phyloP scores from a whole-genome alignment of 768 basidiomycete species.

The Harrya chromipes region DNA sequence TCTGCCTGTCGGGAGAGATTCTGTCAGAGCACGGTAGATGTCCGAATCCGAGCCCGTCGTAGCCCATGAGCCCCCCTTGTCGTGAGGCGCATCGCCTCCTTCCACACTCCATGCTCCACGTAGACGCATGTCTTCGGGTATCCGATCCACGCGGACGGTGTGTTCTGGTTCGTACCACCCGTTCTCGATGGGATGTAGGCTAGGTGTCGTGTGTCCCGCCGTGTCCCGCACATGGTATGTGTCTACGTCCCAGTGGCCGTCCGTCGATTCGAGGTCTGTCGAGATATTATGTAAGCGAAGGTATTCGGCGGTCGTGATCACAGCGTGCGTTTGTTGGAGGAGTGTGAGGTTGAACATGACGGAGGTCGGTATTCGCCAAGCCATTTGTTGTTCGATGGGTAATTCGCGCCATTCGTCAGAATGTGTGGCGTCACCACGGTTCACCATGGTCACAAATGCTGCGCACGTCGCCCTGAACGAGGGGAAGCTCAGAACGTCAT shows the following conservation, averaged over 20 bases:
- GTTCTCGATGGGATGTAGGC: slow-evolving; percentile 36
- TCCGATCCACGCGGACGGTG: slow-evolving; percentile 36
- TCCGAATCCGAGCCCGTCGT: slow-evolving; percentile 11
- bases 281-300: slow-evolving; percentile 39
- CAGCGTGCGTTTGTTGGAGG: slow-evolving; percentile 34
- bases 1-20: slow-evolving; percentile 5
- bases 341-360: slow-evolving; percentile 44
- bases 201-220: slow-evolving; percentile 16
- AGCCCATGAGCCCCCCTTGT: slow-evolving; percentile 20
- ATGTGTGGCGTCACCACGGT: slow-evolving; percentile 40
- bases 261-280: slow-evolving; percentile 31
- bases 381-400: slow-evolving; percentile 37
- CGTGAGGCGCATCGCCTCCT: slow-evolving; percentile 14
- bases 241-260: slow-evolving; percentile 37
- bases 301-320: slow-evolving; percentile 42
- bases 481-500: background rate
- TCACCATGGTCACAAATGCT: slow-evolving; percentile 43
- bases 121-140: slow-evolving; percentile 30
- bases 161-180: slow-evolving; percentile 35
- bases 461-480: slow-evolving; percentile 34
- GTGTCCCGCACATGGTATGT: slow-evolving; percentile 30
- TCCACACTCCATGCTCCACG: slow-evolving; percentile 31
- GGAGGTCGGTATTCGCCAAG: slow-evolving; percentile 33
- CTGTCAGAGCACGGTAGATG: slow-evolving; percentile 18
- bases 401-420: slow-evolving; percentile 39